These are phyloP conservation scores for Astrothelium macrocarpum DNA, from an alignment of 495 filamentous ascomycete genomes.

Conservation along the genomic window DNA sequence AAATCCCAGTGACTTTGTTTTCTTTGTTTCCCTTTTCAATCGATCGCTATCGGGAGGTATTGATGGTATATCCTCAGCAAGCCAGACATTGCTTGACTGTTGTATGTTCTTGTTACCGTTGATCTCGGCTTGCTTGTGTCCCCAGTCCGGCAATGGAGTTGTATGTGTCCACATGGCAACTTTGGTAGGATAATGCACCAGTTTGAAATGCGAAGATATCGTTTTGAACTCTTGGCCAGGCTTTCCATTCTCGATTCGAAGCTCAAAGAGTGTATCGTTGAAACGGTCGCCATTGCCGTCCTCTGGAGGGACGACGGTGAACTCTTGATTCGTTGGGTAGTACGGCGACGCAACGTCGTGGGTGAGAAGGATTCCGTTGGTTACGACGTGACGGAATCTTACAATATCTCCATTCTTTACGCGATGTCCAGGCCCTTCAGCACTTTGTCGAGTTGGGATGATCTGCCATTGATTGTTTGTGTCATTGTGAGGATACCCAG, in stretches of 20 bases:
- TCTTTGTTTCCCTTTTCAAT: conserved; percentile 56
- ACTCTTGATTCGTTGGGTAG: conserved; percentile 97
- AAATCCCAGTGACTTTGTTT: conserved; percentile 79
- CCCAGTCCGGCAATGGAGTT: conserved; percentile 91
- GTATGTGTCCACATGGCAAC: conserved; percentile 99
- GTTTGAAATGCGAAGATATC: conserved; percentile 83
- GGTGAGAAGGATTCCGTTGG: conserved; percentile 78
- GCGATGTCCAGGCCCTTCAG: conserved; percentile 45
- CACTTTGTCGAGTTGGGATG: conserved; percentile 50
- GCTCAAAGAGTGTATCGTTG: conserved; percentile 89
- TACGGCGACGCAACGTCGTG: conserved; percentile 98
- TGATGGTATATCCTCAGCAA: conserved; percentile 79
- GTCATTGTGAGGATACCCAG: conserved; percentile 94
- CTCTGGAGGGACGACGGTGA: conserved; percentile 69
- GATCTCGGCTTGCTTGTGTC: conserved; percentile 92
- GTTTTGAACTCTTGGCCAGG: conserved; percentile 75
- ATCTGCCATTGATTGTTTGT: conserved; percentile 99
- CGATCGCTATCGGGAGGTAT: conserved; percentile 59
- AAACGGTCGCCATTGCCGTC: conserved; percentile 66
- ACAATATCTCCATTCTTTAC: conserved; percentile 83
- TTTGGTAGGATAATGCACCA: conserved; percentile 84
- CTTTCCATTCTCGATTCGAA: conserved; percentile 84
- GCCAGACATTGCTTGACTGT: conserved; percentile 89
- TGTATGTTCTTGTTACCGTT: conserved; percentile 96
- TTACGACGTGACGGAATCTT: conserved; percentile 78